phyloP scores from a whole-genome alignment of 1,139 yeast species.

The Meyerozyma athensensis region DNA sequence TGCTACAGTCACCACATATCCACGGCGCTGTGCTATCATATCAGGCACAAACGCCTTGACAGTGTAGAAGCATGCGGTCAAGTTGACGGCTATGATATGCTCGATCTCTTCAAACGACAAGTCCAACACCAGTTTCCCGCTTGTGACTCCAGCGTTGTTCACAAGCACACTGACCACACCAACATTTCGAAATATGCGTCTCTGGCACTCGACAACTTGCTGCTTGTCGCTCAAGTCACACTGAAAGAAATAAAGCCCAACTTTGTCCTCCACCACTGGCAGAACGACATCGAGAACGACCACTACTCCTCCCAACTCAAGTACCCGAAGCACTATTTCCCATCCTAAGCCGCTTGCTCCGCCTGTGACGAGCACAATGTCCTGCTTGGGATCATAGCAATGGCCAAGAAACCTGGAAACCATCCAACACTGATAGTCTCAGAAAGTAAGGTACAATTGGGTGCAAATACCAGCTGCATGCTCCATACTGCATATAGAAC shows the following conservation, averaged over 20 bases:
- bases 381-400: conserved; percentile 44
- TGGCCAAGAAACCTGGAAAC: conserved; percentile 43
- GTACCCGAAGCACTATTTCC: conserved; percentile 49
- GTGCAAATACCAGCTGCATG: conserved; percentile 1
- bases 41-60: conserved; percentile 67
- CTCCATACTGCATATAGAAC: background rate
- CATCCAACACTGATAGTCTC: conserved; percentile 19
- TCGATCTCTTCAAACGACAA: conserved; percentile 56
- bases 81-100: conserved; percentile 57
- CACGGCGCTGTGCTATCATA: conserved; percentile 60
- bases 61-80: conserved; percentile 65
- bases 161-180: conserved; percentile 66
- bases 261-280: conserved; percentile 30
- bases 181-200: conserved; percentile 37
- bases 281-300: conserved; percentile 58
- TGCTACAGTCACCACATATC: conserved; percentile 75
- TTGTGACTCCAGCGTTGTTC: conserved; percentile 78
- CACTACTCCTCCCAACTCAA: conserved; percentile 39
- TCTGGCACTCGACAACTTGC: conserved; percentile 30
- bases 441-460: background rate
- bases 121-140: conserved; percentile 54
- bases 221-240: conserved; percentile 64
- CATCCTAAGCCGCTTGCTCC: conserved; percentile 75
- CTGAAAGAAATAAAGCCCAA: conserved; percentile 46
- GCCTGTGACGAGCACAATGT: conserved; percentile 76